Evolutionary conservation across 2,329 filamentous ascomycete species (phyloP).

Genomic region (Ilyonectria sp.): DNA sequence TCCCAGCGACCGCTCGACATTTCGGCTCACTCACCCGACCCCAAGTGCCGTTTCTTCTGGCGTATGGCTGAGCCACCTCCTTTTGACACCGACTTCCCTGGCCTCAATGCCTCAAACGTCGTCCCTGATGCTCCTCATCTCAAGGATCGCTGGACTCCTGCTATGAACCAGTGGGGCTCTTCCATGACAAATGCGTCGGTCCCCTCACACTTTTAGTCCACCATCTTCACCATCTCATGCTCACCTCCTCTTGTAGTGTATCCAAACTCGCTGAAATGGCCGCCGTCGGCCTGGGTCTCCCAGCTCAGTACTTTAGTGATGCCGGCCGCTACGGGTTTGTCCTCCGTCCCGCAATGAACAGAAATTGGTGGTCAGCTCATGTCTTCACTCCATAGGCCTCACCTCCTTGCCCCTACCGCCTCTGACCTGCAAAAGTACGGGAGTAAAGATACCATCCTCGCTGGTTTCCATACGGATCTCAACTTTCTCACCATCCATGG

Average conservation of each 20-base stretch:
- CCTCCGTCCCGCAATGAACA: background rate
- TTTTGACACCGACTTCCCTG: slow-evolving; percentile 69
- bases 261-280: slow-evolving; percentile 72
- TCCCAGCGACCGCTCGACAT: slow-evolving; percentile 72
- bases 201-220: background rate
- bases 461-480: slow-evolving; percentile 75
- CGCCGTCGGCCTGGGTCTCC: slow-evolving; percentile 69
- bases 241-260: slow-evolving; percentile 57
- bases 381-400: slow-evolving; percentile 59
- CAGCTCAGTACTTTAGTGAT: slow-evolving; percentile 66
- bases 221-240: background rate
- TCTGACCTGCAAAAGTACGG: slow-evolving; percentile 71
- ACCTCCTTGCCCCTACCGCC: slow-evolving; percentile 73
- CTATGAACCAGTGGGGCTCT: slow-evolving; percentile 71
- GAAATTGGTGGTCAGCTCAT: background rate
- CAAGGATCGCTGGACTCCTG: slow-evolving; percentile 64
- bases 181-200: slow-evolving; percentile 74
- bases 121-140: slow-evolving; percentile 66
- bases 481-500: slow-evolving; percentile 78
- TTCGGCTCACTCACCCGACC: slow-evolving; percentile 69
- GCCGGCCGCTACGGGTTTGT: slow-evolving; percentile 69
- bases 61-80: slow-evolving; percentile 69
- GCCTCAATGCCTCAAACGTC: slow-evolving; percentile 69
- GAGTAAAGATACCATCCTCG: slow-evolving; percentile 69
- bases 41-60: slow-evolving; percentile 77